phyloP scores from a whole-genome alignment of 768 basidiomycete species.

The Suillus placidus region DNA sequence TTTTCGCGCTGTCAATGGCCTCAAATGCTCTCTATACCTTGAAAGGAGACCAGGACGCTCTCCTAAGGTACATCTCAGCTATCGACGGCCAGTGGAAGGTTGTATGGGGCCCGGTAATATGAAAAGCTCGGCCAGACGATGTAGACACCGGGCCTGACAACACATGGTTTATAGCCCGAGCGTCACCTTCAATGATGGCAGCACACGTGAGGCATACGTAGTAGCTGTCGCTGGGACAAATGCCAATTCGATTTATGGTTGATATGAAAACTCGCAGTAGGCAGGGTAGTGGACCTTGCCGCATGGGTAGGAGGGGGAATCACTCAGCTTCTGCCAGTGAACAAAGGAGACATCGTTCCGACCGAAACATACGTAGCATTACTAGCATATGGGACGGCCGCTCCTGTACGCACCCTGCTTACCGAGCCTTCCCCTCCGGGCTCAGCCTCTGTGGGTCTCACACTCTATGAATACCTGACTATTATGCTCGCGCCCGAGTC shows the following conservation, averaged over 20 bases:
- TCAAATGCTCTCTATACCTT: conserved; percentile 7
- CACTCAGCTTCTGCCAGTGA: background rate
- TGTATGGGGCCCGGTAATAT: conserved; percentile 20
- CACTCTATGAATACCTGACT: conserved; percentile 12
- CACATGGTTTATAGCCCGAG: conserved; percentile 16
- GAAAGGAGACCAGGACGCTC: background rate
- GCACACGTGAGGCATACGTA: conserved; percentile 12
- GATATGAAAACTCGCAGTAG: conserved; percentile 14
- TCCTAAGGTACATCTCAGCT: background rate
- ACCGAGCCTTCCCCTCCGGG: conserved; percentile 4
- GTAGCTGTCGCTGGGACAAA: conserved; percentile 21
- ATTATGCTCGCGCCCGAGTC: background rate
- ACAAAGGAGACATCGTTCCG: background rate
- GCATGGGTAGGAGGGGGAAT: conserved; percentile 16
- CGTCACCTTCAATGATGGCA: conserved; percentile 18
- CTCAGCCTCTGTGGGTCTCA: background rate
- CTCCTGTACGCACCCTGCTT: conserved; percentile 8
- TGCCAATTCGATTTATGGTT: background rate
- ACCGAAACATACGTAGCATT: conserved; percentile 1
- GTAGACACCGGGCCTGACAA: conserved; percentile 16
- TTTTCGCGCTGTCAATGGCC: conserved; percentile 14
- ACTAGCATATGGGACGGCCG: conserved; percentile 10
- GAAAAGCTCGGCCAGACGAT: conserved; percentile 14
- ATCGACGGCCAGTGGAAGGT: conserved; percentile 11
- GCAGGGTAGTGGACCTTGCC: conserved; percentile 14